Conservation (phyloP, 2,329 filamentous ascomycete genomes). For the Cryphonectria japonica region DNA sequence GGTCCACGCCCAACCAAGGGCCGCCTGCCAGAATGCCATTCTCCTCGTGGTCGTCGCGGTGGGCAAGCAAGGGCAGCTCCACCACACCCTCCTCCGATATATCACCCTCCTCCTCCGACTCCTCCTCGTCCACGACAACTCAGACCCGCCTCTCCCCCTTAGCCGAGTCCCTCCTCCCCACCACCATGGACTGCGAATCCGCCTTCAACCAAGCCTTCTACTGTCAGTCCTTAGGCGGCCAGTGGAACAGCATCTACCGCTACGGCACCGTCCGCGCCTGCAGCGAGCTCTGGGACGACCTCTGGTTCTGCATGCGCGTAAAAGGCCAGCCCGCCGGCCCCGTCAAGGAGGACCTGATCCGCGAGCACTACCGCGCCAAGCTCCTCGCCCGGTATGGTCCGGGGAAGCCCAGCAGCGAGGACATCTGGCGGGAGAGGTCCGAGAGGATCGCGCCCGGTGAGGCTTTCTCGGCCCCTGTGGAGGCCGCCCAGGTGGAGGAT, state of each 20-base stretch:
- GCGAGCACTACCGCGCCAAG: slow-evolving; percentile 70
- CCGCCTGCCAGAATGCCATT: slow-evolving; percentile 31
- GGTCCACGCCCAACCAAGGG: neutral
- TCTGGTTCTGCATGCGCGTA: slow-evolving; percentile 96
- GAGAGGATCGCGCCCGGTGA: slow-evolving; percentile 57
- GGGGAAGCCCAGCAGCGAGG: slow-evolving; percentile 75
- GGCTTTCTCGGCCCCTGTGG: slow-evolving; percentile 49
- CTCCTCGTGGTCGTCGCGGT: slow-evolving; percentile 38
- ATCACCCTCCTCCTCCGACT: slow-evolving; percentile 23
- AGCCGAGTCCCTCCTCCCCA: slow-evolving; percentile 74
- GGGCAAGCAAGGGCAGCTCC: slow-evolving; percentile 38
- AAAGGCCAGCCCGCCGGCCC: slow-evolving; percentile 61
- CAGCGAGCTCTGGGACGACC: slow-evolving; percentile 86
- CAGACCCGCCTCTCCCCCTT: slow-evolving; percentile 47
- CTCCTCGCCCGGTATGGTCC: slow-evolving; percentile 65
- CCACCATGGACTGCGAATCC: slow-evolving; percentile 83
- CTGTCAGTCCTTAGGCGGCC: slow-evolving; percentile 88
- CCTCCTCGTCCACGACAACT: slow-evolving; percentile 21
- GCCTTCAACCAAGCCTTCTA: slow-evolving; percentile 94
- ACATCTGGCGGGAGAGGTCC: slow-evolving; percentile 81
- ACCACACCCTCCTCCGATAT: slow-evolving; percentile 24
- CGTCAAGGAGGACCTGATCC: slow-evolving; percentile 64
- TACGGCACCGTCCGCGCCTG: slow-evolving; percentile 78
- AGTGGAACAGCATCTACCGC: slow-evolving; percentile 91
- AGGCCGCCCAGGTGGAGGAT: slow-evolving; percentile 44